A percentile compares a stretch with the other conserved stretches of the same genome.
Evolutionary conservation across 345 rosid genomes (phyloP).

Genomic region (Arabis hirsuta): DNA sequence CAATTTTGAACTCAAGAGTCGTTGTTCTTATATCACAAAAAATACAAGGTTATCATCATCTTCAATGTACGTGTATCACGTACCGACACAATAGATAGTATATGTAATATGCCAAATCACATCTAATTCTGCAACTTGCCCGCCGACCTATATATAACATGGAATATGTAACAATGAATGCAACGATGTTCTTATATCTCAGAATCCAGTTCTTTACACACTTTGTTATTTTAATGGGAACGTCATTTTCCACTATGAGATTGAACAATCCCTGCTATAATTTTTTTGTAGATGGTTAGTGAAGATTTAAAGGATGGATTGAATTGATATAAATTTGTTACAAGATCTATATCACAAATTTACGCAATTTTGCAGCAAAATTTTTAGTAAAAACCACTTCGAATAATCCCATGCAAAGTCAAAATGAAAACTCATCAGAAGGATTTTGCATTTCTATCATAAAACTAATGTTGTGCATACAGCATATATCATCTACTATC

Average conservation of each 20-base stretch:
- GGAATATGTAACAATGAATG: slow-evolving; percentile 31
- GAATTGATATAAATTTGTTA: too few species aligned
- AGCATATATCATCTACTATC: too few species aligned
- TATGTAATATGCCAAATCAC: slow-evolving; percentile 28
- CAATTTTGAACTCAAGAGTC: slow-evolving; percentile 21
- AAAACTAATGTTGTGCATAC: too few species aligned
- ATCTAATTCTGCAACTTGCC: slow-evolving; percentile 23
- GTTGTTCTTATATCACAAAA: slow-evolving; percentile 22
- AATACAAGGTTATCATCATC: slow-evolving; percentile 32
- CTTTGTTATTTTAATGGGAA: neutral
- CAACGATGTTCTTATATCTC: slow-evolving; percentile 4
- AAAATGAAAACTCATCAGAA: too few species aligned
- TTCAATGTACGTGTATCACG: neutral
- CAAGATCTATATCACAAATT: too few species aligned
- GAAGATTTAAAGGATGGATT: too few species aligned
- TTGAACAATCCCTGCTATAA: neutral
- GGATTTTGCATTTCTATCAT: too few species aligned
- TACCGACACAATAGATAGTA: slow-evolving; percentile 33
- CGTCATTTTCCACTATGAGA: slow-evolving; percentile 2
- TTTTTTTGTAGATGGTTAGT: neutral
- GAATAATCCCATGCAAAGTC: too few species aligned
- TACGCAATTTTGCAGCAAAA: too few species aligned
- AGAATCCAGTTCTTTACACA: slow-evolving; percentile 35
- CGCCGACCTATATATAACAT: slow-evolving; percentile 38
- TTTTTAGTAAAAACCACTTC: too few species aligned